A percentile compares a stretch with the other conserved stretches of the same genome.
These are phyloP conservation scores for Boletus semigastroideus DNA, from an alignment of 1,284 basidiomycete genomes.

Conservation along the genomic window DNA sequence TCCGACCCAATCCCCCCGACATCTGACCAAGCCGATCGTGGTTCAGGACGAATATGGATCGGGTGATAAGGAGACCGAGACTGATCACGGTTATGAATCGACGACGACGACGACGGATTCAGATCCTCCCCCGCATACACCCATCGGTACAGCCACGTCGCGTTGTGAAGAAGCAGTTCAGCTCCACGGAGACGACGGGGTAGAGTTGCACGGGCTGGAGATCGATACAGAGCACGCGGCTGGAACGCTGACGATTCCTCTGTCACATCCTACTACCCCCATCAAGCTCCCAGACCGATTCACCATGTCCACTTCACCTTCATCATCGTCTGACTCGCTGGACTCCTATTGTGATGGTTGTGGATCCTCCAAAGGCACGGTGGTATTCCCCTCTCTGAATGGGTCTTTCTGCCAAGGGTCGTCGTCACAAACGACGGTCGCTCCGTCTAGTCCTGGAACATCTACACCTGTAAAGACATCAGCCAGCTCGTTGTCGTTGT, in stretches of 20 bases:
- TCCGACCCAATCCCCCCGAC: not conserved
- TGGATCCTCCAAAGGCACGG: conserved; percentile 10
- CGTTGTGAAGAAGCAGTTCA: conserved; percentile 6
- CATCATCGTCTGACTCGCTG: not conserved
- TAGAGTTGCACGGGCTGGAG: conserved; percentile 12
- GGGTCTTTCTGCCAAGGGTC: conserved; percentile 23
- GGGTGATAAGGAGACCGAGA: conserved; percentile 25
- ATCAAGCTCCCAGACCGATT: conserved; percentile 15
- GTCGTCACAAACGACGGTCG: not conserved
- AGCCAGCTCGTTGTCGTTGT: conserved; percentile 1
- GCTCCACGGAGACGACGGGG: conserved; percentile 19
- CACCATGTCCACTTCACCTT: conserved; percentile 5
- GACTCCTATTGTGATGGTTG: conserved; percentile 1
- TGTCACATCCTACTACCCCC: conserved; percentile 17
- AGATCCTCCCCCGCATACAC: conserved; percentile 29
- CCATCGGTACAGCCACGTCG: conserved; percentile 15
- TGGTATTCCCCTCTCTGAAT: conserved; percentile 29
- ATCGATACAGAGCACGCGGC: conserved; percentile 5
- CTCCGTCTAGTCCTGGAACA: not conserved
- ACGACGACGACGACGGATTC: conserved; percentile 32
- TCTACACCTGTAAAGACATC: conserved; percentile 17
- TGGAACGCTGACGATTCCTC: not conserved
- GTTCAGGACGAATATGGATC: conserved; percentile 5
- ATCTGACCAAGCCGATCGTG: not conserved
- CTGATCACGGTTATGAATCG: conserved; percentile 28